These are phyloP conservation scores for Fusarium lateritium DNA, from an alignment of 2,329 filamentous ascomycete species.

Conservation along the genomic window DNA sequence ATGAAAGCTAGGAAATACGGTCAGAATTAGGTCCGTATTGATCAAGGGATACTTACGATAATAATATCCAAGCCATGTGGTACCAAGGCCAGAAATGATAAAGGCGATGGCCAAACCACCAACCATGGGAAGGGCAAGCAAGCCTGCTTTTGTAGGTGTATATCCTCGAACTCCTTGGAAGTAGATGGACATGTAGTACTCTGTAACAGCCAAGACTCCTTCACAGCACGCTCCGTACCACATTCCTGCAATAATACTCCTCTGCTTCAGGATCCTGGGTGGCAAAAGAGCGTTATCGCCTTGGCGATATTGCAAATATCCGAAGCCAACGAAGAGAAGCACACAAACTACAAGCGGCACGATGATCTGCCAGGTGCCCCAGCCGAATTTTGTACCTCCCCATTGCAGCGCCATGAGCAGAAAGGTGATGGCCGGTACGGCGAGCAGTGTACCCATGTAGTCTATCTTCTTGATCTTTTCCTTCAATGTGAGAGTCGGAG, in stretches of 20 bases:
- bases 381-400: slow-evolving; percentile 44
- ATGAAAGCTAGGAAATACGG: slow-evolving; percentile 35
- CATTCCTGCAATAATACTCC: slow-evolving; percentile 45
- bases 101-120: slow-evolving; percentile 35
- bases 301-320: slow-evolving; percentile 39
- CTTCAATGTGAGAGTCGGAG: slow-evolving; percentile 10
- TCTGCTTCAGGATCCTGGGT: slow-evolving; percentile 40
- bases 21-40: not conserved
- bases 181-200: slow-evolving; percentile 49
- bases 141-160: slow-evolving; percentile 33
- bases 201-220: slow-evolving; percentile 41
- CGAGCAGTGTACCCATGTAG: slow-evolving; percentile 26
- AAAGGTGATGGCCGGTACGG: slow-evolving; percentile 35
- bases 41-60: slow-evolving; percentile 27
- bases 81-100: slow-evolving; percentile 43
- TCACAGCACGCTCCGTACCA: slow-evolving; percentile 45
- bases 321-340: slow-evolving; percentile 27
- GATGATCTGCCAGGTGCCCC: slow-evolving; percentile 44
- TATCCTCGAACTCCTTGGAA: slow-evolving; percentile 47
- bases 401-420: slow-evolving; percentile 48
- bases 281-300: slow-evolving; percentile 39
- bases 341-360: slow-evolving; percentile 28
- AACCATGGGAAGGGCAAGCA: slow-evolving; percentile 45
- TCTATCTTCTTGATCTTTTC: slow-evolving; percentile 41
- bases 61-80: slow-evolving; percentile 44